Percentiles rank a stretch among this genome's conserved stretches.
phyloP scores from a whole-genome alignment of 306 rosid species.

The Geum urbanum region DNA sequence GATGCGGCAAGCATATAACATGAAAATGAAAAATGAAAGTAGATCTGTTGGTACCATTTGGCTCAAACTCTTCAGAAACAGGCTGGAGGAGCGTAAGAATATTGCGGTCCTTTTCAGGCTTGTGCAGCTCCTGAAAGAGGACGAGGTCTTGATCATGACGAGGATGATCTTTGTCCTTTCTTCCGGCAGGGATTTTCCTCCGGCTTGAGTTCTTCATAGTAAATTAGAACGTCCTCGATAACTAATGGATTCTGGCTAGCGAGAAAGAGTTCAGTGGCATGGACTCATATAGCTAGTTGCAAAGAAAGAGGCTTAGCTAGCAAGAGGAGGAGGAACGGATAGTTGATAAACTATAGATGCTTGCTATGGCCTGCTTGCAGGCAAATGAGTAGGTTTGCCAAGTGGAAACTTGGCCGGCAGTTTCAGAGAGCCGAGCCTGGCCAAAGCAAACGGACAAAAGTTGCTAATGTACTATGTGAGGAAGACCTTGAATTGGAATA shows the following conservation, averaged over 20 bases:
- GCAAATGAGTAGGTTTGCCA: neutral
- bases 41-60: conserved; percentile 12
- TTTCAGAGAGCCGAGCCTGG: neutral
- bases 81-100: conserved; percentile 41
- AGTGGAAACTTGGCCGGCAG: conserved; percentile 10
- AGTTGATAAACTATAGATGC: neutral
- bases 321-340: neutral
- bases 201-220: neutral
- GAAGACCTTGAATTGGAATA: too few relatives aligned
- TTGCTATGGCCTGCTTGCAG: neutral
- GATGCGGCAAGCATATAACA: neutral
- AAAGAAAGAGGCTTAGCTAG: neutral
- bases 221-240: neutral
- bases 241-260: too few relatives aligned
- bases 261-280: too few relatives aligned
- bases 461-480: too few relatives aligned
- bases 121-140: conserved; percentile 59
- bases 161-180: conserved; percentile 12
- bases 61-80: conserved; percentile 50
- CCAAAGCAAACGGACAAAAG: neutral
- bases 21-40: neutral
- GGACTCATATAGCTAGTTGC: neutral
- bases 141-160: conserved; percentile 45
- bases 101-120: conserved; percentile 39
- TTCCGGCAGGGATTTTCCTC: conserved; percentile 10